A percentile compares a stretch with the other conserved stretches of the same genome.
Conservation (phyloP, 106 monocot species). For the Chionographis japonica region DNA sequence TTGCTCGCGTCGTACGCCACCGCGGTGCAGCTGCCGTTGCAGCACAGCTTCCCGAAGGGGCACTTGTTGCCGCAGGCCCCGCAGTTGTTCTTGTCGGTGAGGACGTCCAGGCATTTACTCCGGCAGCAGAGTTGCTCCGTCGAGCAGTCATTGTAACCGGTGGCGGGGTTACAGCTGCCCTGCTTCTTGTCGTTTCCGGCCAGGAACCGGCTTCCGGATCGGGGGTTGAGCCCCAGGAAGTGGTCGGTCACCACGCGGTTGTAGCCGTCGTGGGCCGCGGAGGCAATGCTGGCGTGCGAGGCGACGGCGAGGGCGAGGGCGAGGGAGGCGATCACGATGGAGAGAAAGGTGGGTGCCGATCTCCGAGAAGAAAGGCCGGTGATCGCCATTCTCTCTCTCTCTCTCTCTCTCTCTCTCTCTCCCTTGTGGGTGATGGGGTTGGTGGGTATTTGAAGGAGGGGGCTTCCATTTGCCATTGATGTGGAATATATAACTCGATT, state of each 20-base stretch:
- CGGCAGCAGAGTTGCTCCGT: slow-evolving; percentile 28
- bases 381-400: no score
- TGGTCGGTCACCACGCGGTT: background rate
- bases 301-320: background rate
- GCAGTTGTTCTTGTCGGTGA: slow-evolving; percentile 50
- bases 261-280: background rate
- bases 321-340: no score
- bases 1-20: slow-evolving; percentile 52
- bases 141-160: slow-evolving; percentile 11
- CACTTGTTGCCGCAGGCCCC: slow-evolving; percentile 47
- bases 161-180: slow-evolving; percentile 6
- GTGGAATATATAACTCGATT: no score
- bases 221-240: slow-evolving; percentile 15
- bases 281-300: background rate
- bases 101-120: slow-evolving; percentile 30
- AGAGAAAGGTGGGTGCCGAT: no score
- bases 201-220: slow-evolving; percentile 30
- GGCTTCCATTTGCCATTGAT: no score
- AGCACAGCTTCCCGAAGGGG: slow-evolving; percentile 65
- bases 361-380: no score
- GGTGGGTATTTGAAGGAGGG: no score
- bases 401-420: no score
- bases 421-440: no score
- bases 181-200: slow-evolving; percentile 11
- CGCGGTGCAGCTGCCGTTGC: slow-evolving; percentile 35